Evolutionary conservation across 768 basidiomycete genomes (phyloP).

Genomic region (Rhizopogon sp.): DNA sequence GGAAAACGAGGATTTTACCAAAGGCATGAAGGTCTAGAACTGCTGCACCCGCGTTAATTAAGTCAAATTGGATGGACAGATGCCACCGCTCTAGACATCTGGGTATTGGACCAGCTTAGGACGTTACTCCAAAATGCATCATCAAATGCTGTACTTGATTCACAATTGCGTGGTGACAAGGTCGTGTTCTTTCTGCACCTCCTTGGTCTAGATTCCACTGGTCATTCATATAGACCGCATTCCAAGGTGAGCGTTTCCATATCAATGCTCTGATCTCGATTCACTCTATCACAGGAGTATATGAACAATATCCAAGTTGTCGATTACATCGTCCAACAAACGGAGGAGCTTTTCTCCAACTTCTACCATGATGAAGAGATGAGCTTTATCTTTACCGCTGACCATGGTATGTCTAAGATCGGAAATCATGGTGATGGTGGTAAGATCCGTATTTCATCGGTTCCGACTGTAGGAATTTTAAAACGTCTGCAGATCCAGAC

Average conservation of each 20-base stretch:
- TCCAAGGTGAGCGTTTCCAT: conserved; percentile 44
- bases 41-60: neutral
- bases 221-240: conserved; percentile 81
- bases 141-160: conserved; percentile 39
- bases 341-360: conserved; percentile 53
- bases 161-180: conserved; percentile 50
- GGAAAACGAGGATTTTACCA: conserved; percentile 81
- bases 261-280: neutral
- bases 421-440: conserved; percentile 90
- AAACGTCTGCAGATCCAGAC: conserved; percentile 61
- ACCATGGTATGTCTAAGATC: conserved; percentile 86
- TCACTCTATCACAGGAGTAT: conserved; percentile 55
- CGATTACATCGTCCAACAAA: conserved; percentile 64
- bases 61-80: conserved; percentile 34
- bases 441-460: conserved; percentile 24
- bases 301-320: conserved; percentile 81
- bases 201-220: conserved; percentile 80
- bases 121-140: conserved; percentile 61
- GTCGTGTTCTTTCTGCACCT: conserved; percentile 82
- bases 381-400: conserved; percentile 77
- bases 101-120: conserved; percentile 72
- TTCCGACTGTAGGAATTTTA: conserved; percentile 1
- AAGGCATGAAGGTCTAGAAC: conserved; percentile 39
- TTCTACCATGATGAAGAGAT: conserved; percentile 71
- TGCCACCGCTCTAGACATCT: conserved; percentile 70